Evolutionary conservation across 441 rosid species (phyloP), one percentile per base, ranked within the genome.

Genomic region (Erodium trifolium): DNA sequence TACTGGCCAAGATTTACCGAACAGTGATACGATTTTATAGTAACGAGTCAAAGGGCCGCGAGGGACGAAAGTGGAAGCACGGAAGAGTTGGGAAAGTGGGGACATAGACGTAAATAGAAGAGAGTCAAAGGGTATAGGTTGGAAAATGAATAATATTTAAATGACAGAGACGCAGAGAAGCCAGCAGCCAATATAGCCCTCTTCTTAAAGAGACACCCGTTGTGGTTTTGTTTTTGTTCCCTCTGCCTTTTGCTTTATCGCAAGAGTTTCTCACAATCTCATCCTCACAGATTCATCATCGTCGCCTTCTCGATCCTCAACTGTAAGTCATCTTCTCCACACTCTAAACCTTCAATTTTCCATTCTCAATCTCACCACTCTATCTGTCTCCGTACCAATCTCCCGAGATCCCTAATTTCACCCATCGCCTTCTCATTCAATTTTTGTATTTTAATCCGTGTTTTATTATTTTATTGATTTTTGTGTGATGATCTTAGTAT

Each of bases 261-360:
- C 57, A 2, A 23, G 66, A 43, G 34, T 19, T 55, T 53, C 55
- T 70, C 65, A 19, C 63, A 65, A 41, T 51, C 71, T 77, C 82
- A 71, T 78, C 82, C 75, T 80, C 78, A 37, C 78, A 76, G 77
- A 75, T 51, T 78, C 72, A 71, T 70, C 60, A 31, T 14, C 70
- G 5, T 29, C 65, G 34, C 29, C 72, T 69, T 59, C 41, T 70
- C 80, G 79, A 80, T 84, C 81, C 81, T 66, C 66, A 65, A 70
- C 79, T 72, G 90, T 86, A 77, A 74, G 90, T 83, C 49, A 2
- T 31, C 43, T 71, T 45, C 66, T 70, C 71, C 37, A 12, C 45
- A 69, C 81, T 75, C 77, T 81, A 72, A 72, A 23, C 27, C 27
- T 23, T 23, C 27, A 23, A 23, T 23, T 68, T 37, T 37, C 43